phyloP scores from a whole-genome alignment of 2,329 filamentous ascomycete genomes.

The Aspergillus novofumigatus region DNA sequence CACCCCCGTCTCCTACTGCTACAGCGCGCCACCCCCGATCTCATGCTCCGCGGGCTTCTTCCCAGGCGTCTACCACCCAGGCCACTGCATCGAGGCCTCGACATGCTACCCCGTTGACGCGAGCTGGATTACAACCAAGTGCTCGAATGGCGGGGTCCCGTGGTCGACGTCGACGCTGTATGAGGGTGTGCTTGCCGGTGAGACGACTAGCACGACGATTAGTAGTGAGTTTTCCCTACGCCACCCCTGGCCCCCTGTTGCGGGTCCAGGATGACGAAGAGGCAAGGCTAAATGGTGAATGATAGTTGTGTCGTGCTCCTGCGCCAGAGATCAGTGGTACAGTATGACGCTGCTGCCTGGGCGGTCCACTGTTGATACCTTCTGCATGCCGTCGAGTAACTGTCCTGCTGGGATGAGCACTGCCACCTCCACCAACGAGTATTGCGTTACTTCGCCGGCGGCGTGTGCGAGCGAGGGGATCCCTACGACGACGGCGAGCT shows the following conservation, averaged over 20 bases:
- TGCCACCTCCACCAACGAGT: slow-evolving; percentile 13
- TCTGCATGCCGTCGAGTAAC: slow-evolving; percentile 20
- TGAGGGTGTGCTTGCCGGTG: slow-evolving; percentile 15
- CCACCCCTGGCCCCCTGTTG: too few relatives aligned
- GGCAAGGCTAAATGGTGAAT: background rate
- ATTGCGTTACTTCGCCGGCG: slow-evolving; percentile 17
- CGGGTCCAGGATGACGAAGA: background rate
- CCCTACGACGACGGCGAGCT: slow-evolving; percentile 10
- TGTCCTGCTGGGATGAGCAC: slow-evolving; percentile 24
- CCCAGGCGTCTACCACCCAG: slow-evolving; percentile 22
- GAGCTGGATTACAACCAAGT: slow-evolving; percentile 21
- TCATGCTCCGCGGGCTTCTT: slow-evolving; percentile 18
- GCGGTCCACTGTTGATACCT: slow-evolving; percentile 12
- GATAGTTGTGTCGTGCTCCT: slow-evolving; percentile 22
- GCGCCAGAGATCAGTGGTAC: slow-evolving; percentile 20
- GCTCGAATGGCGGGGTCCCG: slow-evolving; percentile 20
- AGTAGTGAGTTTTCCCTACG: background rate
- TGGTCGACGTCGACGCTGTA: slow-evolving; percentile 19
- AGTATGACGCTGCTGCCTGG: slow-evolving; percentile 7
- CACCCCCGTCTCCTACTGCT: slow-evolving; percentile 19
- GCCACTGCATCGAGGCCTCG: slow-evolving; percentile 17
- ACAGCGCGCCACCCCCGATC: slow-evolving; percentile 14
- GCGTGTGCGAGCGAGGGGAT: slow-evolving; percentile 7
- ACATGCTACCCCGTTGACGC: slow-evolving; percentile 21
- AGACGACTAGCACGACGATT: slow-evolving; percentile 14